Evolutionary conservation across 2,329 filamentous ascomycete genomes (phyloP).

Genomic region (Purpureocillium takamizusanense): DNA sequence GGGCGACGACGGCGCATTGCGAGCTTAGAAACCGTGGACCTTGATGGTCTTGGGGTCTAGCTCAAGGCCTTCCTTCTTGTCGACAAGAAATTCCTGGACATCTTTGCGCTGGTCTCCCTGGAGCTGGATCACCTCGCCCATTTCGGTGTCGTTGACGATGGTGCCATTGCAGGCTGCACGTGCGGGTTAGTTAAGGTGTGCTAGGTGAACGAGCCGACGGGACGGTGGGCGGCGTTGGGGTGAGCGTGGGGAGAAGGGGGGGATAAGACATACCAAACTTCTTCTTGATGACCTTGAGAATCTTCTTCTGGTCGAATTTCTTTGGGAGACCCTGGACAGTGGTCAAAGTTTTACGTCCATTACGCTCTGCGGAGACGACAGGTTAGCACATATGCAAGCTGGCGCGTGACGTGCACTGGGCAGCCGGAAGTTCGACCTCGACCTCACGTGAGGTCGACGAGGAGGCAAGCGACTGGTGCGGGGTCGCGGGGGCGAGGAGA

Average conservation of each 20-base stretch:
- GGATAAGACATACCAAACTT: constrained; percentile 67
- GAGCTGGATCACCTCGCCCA: constrained; percentile 99
- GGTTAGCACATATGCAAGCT: constrained; percentile 26
- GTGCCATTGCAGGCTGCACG: constrained; percentile 94
- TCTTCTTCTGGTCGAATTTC: constrained; percentile 99
- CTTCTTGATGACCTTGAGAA: constrained; percentile 99
- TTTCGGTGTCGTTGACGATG: constrained; percentile 89
- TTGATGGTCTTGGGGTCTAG: constrained; percentile 97
- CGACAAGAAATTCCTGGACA: constrained; percentile 93
- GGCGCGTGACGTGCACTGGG: background rate
- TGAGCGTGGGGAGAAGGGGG: background rate
- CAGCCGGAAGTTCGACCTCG: background rate
- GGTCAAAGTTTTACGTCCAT: constrained; percentile 99
- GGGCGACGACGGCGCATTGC: constrained; percentile 30
- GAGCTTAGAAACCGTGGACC: constrained; percentile 51
- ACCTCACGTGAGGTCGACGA: constrained; percentile 6
- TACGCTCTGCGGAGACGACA: constrained; percentile 63
- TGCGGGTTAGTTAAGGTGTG: background rate
- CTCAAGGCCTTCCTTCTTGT: constrained; percentile 91
- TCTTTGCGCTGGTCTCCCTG: constrained; percentile 99
- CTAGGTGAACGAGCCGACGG: too few species aligned
- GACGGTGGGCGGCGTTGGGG: background rate
- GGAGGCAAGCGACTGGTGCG: background rate
- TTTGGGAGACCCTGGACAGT: constrained; percentile 97
- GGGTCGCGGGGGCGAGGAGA: constrained; percentile 15